Base-by-base conservation (phyloP, 2,329 filamentous ascomycete genomes). In the Oidium heveae region DNA sequence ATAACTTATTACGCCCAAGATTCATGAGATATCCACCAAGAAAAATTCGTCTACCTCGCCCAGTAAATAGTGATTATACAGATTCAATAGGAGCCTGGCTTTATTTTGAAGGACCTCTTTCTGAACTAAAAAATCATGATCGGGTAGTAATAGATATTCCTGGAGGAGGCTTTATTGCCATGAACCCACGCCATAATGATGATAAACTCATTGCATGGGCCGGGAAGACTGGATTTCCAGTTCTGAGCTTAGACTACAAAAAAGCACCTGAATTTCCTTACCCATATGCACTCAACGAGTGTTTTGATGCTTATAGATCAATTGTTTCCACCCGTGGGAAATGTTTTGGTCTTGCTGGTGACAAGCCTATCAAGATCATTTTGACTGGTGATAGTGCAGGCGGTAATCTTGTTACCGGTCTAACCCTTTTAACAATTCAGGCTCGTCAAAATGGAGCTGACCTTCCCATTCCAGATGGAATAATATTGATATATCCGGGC, bases 121-220 rank as follows among this genome's bases (percentile, higher is more conserved):
- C 81, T 1, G 81, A 86, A 50, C 70, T 95, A 49, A 79, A 80
- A 62, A 75, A 82, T 44, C 83, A 93, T 64, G 80, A 76, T 53
- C 83, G 83, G 61, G 67, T 98, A 32, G 76, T 98, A 1, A 65
- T 98, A 37, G 91, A 98, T 66, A 79, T 96, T 3, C 91, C 91
- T 0, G 91, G 91, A 1, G 91, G 91, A 34, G 91, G 91, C 0
- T 98, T 93, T 60, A 88, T 98, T 13, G 88, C 91, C 18, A 98
- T 98, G 91, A 80, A 86, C 56, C 91, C 91, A n/a, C 74, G 91
- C 50, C 85, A 82, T 62, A 87, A 93, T 62, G 91, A 98, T 64
- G 91, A 98, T 67, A 94, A 93, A 67, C 72, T 98, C 18, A 78
- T 94, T 61, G 80, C 84, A 1, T 98, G 91, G 91, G 86, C 91